phyloP scores from a whole-genome alignment of 139 green algal species.

The Zygnema cylindricum region DNA sequence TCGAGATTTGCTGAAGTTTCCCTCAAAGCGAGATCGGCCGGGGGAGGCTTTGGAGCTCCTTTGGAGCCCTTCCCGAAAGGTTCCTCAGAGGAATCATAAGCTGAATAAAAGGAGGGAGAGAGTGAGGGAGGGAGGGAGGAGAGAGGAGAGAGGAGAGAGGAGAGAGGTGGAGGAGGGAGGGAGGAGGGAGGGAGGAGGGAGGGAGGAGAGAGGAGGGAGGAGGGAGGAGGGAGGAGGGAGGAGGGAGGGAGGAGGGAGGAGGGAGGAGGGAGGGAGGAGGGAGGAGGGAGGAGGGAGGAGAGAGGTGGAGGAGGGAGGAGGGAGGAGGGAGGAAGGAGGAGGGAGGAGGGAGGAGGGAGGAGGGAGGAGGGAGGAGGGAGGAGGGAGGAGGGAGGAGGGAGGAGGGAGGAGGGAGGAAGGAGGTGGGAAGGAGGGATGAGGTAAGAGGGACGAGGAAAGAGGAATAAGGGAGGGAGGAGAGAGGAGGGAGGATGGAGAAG shows the following conservation, averaged over 20 bases:
- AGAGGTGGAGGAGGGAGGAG: not conserved
- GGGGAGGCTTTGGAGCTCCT: too few relatives aligned
- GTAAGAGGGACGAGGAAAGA: not conserved
- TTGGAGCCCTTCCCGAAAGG: too few relatives aligned
- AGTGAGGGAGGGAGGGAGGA: too few relatives aligned
- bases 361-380: not conserved
- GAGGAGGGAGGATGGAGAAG: not conserved
- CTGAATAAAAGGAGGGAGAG: too few relatives aligned
- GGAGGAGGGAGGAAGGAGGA: not conserved
- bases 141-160: too few relatives aligned
- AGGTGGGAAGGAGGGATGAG: not conserved
- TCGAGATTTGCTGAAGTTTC: too few relatives aligned
- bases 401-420: not conserved
- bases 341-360: not conserved
- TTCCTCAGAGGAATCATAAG: too few relatives aligned
- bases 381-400: not conserved
- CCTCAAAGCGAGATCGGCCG: too few relatives aligned
- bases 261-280: not conserved
- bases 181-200: too few relatives aligned
- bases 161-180: too few relatives aligned
- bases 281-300: not conserved
- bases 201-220: not conserved
- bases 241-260: not conserved
- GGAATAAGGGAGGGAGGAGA: slow-evolving; percentile 1
- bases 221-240: not conserved